Evolutionary conservation across 495 filamentous ascomycete species (phyloP), one percentile per base, ranked within the genome.

Genomic region (Penicillium ucsense): DNA sequence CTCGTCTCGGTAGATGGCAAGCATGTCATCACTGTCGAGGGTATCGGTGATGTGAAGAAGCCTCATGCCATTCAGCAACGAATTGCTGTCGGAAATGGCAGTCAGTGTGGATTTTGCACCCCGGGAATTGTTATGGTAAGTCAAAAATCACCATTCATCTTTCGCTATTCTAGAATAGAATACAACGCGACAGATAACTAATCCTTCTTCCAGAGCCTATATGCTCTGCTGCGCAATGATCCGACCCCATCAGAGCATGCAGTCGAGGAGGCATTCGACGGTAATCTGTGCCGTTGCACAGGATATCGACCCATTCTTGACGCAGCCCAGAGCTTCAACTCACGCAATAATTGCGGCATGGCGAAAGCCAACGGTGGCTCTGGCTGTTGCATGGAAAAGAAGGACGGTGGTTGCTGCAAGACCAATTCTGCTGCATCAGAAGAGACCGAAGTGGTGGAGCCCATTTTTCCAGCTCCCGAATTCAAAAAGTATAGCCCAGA

Each of bases 11-110:
- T 98, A 9, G 92, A 96, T 67, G 92, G 92, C 28, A 98, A 98
- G 65, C 92, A 98, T 76, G 90, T 98, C 51, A 90, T 98, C 55
- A 98, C 92, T 6, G 82, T 98, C 8, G 92, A 98, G 65, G 92
- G 92, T n/a, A 95, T 98, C 63, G 92, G 92, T 7, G 85, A 86
- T 59, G 81, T 85, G 41, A 85, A 89, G 64, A 78, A 77, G 35
- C 92, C 92, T 8, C 92, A 98, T 71, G 87, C 92, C 3, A 72
- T 85, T 2, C 92, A 98, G 66, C 90, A 98, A 67, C 80, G 92
- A 38, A 85, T 98, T 49, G 89, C 89, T 20, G 59, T 64, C 48
- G 70, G 71, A 5, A 79, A 75, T 64, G 79, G 78, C 5, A 78
- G 74, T 48, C 79, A 83, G 46, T 85, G 82, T 60, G 81, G 83